A percentile compares a stretch with the other conserved stretches of the same genome.
Conservation (phyloP, 2,329 filamentous ascomycete genomes). For the Calonectria multiphialidica region DNA sequence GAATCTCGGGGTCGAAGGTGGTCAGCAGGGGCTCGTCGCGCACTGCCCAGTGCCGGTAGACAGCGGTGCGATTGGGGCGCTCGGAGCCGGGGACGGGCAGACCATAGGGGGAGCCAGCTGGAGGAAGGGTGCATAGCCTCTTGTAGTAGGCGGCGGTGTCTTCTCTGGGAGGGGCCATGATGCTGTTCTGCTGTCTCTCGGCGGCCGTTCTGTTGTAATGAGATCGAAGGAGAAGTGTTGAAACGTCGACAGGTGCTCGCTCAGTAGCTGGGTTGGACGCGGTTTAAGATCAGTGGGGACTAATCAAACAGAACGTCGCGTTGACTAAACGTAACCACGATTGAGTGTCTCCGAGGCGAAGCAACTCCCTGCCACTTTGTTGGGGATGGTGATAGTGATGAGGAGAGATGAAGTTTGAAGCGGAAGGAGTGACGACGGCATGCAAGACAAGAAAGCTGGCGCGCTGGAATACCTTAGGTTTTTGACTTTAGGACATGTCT, state of each 20-base stretch:
- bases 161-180: slow-evolving; percentile 47
- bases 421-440: neutral
- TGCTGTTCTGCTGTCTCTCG: slow-evolving; percentile 15
- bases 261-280: neutral
- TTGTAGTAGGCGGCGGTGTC: slow-evolving; percentile 56
- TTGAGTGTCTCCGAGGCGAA: neutral
- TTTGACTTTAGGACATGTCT: slow-evolving; percentile 22
- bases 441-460: neutral
- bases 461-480: slow-evolving; percentile 6
- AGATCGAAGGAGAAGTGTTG: neutral
- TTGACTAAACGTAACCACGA: neutral
- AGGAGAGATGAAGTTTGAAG: neutral
- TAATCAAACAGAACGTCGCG: neutral
- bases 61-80: slow-evolving; percentile 75
- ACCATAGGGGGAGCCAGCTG: slow-evolving; percentile 82
- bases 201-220: slow-evolving; percentile 5
- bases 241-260: slow-evolving; percentile 5
- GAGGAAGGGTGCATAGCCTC: slow-evolving; percentile 72
- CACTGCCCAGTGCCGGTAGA: slow-evolving; percentile 89
- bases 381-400: neutral
- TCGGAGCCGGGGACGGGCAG: slow-evolving; percentile 82
- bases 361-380: neutral
- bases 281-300: neutral
- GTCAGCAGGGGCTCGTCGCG: slow-evolving; percentile 77
- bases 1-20: slow-evolving; percentile 77